Conservation (phyloP, 306 rosid species). For the Sophora flavescens region DNA sequence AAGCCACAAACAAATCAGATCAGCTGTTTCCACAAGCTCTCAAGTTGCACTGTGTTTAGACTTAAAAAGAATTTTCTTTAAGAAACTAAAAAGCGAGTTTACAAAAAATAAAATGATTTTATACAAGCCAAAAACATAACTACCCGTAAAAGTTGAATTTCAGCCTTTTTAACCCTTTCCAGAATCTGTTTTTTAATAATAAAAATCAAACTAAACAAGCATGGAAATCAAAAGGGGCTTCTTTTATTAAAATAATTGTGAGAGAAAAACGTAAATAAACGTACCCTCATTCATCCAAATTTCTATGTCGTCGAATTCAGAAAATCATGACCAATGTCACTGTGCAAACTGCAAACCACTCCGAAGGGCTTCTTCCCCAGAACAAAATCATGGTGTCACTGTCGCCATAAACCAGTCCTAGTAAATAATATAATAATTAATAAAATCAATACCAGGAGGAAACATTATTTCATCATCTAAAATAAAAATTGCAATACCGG, state of each 20-base stretch:
- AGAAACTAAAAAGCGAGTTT: no score
- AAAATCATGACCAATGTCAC: conserved; percentile 56
- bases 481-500: no score
- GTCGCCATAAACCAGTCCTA: conserved; percentile 42
- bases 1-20: conserved; percentile 85
- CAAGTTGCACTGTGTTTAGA: background rate
- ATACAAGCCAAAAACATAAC: no score
- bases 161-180: no score
- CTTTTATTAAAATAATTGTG: no score
- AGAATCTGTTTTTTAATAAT: no score
- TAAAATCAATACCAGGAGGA: conserved; percentile 11
- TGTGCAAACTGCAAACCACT: conserved; percentile 63
- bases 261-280: no score
- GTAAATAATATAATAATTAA: conserved; percentile 2
- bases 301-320: conserved; percentile 90
- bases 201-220: no score
- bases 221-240: no score
- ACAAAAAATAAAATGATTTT: no score
- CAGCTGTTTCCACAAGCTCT: conserved; percentile 95
- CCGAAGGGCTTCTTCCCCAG: conserved; percentile 94
- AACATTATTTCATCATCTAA: background rate
- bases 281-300: conserved; percentile 90
- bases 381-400: conserved; percentile 85
- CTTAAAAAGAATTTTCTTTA: no score
- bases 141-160: no score